Evolutionary conservation across 768 basidiomycete genomes (phyloP).

Genomic region (Krasilnikovozyma curviuscula): DNA sequence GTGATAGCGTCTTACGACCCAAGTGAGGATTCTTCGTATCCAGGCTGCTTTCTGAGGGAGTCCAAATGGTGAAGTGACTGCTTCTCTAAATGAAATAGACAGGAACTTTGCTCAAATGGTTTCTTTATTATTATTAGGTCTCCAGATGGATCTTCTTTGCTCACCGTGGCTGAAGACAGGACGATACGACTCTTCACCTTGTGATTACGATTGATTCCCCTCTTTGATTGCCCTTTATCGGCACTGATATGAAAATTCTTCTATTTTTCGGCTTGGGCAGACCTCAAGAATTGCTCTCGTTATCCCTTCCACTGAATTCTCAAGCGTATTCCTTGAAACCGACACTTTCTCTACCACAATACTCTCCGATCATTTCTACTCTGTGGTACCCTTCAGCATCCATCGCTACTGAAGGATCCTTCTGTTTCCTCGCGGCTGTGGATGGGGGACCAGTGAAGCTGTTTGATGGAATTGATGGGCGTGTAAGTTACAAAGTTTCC

Average conservation of each 20-base stretch:
- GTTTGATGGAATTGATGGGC: constrained; percentile 55
- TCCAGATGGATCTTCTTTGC: constrained; percentile 47
- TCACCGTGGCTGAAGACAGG: constrained; percentile 54
- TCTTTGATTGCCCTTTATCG: neutral
- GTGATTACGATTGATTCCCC: constrained; percentile 26
- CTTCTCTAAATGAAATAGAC: neutral
- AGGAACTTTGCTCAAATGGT: neutral
- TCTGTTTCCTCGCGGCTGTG: constrained; percentile 66
- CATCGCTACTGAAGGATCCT: constrained; percentile 38
- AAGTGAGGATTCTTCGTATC: too few species aligned
- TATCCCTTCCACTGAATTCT: constrained; percentile 1
- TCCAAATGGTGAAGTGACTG: constrained; percentile 37
- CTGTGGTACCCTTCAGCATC: constrained; percentile 71
- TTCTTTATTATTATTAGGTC: constrained; percentile 34
- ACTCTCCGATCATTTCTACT: constrained; percentile 57
- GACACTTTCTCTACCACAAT: constrained; percentile 31
- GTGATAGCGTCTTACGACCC: too few species aligned
- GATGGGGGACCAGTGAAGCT: constrained; percentile 71
- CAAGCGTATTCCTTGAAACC: constrained; percentile 6
- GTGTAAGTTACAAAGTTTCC: constrained; percentile 30
- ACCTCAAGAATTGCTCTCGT: neutral
- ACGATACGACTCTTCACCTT: constrained; percentile 38
- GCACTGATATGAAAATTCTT: neutral
- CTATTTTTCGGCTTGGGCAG: neutral
- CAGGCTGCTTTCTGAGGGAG: constrained; percentile 38